Percentiles rank a stretch among this genome's conserved stretches.
These are phyloP conservation scores for Malania oleifera DNA, from an alignment of 164 flowering plant genomes.

Conservation along the genomic window DNA sequence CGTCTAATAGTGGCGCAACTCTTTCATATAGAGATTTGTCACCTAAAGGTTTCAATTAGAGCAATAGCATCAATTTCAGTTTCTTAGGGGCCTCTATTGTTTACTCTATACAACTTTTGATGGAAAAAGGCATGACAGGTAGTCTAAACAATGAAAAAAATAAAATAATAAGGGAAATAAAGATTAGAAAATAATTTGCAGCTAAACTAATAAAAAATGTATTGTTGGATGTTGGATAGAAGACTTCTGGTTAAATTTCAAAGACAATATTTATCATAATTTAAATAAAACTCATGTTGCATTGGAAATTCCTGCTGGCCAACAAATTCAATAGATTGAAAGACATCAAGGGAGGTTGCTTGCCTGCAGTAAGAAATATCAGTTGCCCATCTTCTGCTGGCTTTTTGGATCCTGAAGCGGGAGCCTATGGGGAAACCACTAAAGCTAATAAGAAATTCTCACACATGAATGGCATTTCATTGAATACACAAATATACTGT, in stretches of 20 bases:
- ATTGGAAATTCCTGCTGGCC: too few relatives aligned
- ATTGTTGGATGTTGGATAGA: too few relatives aligned
- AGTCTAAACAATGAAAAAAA: neutral
- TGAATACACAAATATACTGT: neutral
- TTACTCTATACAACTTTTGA: neutral
- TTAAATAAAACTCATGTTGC: too few relatives aligned
- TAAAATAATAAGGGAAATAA: too few relatives aligned
- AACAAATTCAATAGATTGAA: neutral
- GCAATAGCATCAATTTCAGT: slow-evolving; percentile 16
- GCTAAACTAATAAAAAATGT: too few relatives aligned
- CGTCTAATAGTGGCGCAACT: slow-evolving; percentile 62
- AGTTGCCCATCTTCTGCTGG: slow-evolving; percentile 96
- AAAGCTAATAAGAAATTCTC: slow-evolving; percentile 14
- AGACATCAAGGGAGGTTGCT: neutral
- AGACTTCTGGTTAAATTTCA: too few relatives aligned
- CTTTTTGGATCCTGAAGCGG: slow-evolving; percentile 98
- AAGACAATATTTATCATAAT: too few relatives aligned
- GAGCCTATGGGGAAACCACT: slow-evolving; percentile 57
- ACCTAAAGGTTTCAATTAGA: slow-evolving; percentile 55
- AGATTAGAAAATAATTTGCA: too few relatives aligned
- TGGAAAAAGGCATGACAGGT: neutral
- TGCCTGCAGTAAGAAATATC: slow-evolving; percentile 91
- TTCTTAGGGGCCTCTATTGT: neutral
- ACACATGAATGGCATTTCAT: neutral
- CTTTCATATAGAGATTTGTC: slow-evolving; percentile 70